Evolutionary conservation across 208 protist species (phyloP).

Genomic region (Porcisia deanei): DNA sequence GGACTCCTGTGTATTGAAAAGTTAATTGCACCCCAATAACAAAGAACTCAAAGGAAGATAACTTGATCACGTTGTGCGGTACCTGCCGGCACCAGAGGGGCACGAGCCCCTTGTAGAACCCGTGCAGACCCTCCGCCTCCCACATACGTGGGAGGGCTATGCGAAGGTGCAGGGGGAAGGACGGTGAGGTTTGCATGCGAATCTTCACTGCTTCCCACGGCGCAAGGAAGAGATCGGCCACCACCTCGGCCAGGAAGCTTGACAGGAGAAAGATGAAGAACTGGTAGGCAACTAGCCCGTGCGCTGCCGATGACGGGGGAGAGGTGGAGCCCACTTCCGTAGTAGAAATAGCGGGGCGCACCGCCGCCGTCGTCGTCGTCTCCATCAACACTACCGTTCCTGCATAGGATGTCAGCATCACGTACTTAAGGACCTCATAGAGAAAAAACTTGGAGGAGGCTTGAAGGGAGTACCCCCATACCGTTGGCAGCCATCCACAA

Average conservation of each 20-base stretch:
- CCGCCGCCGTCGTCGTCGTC: not conserved
- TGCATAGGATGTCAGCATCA: slow-evolving; percentile 17
- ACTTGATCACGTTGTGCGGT: slow-evolving; percentile 96
- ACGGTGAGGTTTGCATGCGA: slow-evolving; percentile 63
- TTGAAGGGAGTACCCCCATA: slow-evolving; percentile 65
- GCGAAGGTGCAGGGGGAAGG: slow-evolving; percentile 27
- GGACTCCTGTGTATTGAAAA: not conserved
- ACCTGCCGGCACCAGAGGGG: slow-evolving; percentile 94
- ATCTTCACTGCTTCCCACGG: slow-evolving; percentile 86
- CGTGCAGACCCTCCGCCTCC: slow-evolving; percentile 47
- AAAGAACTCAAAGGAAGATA: slow-evolving; percentile 77
- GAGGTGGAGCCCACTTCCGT: not conserved
- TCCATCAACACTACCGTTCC: not conserved
- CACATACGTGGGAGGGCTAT: slow-evolving; percentile 58
- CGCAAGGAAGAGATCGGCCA: slow-evolving; percentile 65
- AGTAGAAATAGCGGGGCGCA: not conserved
- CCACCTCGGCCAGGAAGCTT: slow-evolving; percentile 69
- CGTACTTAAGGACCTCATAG: slow-evolving; percentile 82
- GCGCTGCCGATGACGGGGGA: not conserved
- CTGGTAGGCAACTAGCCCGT: slow-evolving; percentile 14
- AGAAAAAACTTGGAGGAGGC: slow-evolving; percentile 73
- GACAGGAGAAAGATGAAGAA: slow-evolving; percentile 47
- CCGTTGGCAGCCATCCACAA: slow-evolving; percentile 65
- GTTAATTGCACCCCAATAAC: slow-evolving; percentile 27
- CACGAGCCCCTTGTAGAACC: slow-evolving; percentile 87